Base-by-base conservation (phyloP, 2,329 filamentous ascomycete species). In the Cephalotrichum gorgonifer region DNA sequence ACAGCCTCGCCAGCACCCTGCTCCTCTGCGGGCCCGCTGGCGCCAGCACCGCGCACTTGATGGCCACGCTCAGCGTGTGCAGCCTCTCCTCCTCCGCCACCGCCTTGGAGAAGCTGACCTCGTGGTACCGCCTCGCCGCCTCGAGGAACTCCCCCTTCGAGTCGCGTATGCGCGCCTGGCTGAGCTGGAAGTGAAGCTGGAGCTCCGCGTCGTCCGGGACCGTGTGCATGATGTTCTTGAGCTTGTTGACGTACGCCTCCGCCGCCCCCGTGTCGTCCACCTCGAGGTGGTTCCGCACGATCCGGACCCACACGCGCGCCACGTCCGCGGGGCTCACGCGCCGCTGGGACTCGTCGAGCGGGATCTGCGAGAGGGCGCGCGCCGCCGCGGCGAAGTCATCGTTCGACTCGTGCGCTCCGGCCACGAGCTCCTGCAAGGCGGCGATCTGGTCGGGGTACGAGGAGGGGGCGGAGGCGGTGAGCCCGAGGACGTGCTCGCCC, bases 271-370 rank as follows among this genome's bases (percentile, higher is more conserved):
- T 85, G 68, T 97, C 90, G 63, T 95, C 91, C 44, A 90, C 88
- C 70, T 98, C 91, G 53, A 98, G 79, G 63, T 93, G 94, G 71
- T 94, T 86, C 53, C 93, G 81, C 62, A 94, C 89, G 61, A 98
- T 95, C 52, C 91, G 86, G 57, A 97, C 85, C 88, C 91, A 97
- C 49, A 93, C 79, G 49, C 76, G 75, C 8, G 88, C 88, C 67
- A 89, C 90, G 56, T 91, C 86, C 58, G 87, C 81, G 62, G 89
- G 83, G 26, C 83, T 81, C 31, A 96, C 82, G 50, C 86, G 82
- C 44, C 91, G 84, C 70, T 95, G 89, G 2, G 89, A 90, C 50
- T 80, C 85, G 62, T 98, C 91, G 43, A 97, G 81, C 30, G 89
- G 86, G 57, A 97, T 95, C 33, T 83, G 84, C 59, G 88, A 80